Evolutionary conservation across 768 basidiomycete species (phyloP).

Genomic region (Crucibulum laeve): DNA sequence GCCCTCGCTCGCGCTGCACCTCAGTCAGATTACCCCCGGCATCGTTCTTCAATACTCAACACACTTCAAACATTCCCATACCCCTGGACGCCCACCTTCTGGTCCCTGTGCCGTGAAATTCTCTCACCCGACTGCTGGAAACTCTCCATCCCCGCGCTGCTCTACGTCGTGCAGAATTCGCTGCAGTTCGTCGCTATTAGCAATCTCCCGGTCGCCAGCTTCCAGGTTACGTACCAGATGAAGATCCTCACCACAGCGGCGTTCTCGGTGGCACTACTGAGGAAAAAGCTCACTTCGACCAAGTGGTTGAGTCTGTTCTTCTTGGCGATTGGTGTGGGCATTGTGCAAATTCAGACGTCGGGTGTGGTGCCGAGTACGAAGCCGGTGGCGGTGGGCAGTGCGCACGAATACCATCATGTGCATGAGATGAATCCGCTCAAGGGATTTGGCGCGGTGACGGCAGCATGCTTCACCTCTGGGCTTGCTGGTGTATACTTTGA

Average conservation of each 20-base stretch:
- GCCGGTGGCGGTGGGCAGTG: conserved; percentile 55
- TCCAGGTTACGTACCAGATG: conserved; percentile 98
- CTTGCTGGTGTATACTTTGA: conserved; percentile 98
- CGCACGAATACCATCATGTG: conserved; percentile 61
- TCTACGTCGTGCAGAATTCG: conserved; percentile 95
- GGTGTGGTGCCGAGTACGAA: conserved; percentile 20
- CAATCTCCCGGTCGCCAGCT: conserved; percentile 94
- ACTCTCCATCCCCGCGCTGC: conserved; percentile 91
- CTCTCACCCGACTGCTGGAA: conserved; percentile 96
- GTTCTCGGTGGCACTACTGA: conserved; percentile 81
- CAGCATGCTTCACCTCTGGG: conserved; percentile 93
- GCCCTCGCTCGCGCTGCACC: conserved; percentile 58
- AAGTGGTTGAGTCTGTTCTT: conserved; percentile 91
- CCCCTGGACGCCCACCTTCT: conserved; percentile 46
- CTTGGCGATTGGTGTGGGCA: conserved; percentile 88
- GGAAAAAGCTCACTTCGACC: conserved; percentile 60
- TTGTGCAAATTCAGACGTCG: conserved; percentile 87
- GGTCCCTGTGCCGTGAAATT: conserved; percentile 63
- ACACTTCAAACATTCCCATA: conserved; percentile 30
- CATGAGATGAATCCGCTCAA: conserved; percentile 81
- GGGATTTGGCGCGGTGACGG: conserved; percentile 86
- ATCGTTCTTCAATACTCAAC: conserved; percentile 21
- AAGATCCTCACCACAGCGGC: conserved; percentile 96
- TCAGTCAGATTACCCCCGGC: conserved; percentile 17
- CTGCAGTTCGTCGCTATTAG: conserved; percentile 95